Percentiles rank a stretch among this genome's conserved stretches.
These are phyloP conservation scores for Globisporangium camurandrum DNA, from an alignment of 352 stramenopile genomes.

Conservation along the genomic window DNA sequence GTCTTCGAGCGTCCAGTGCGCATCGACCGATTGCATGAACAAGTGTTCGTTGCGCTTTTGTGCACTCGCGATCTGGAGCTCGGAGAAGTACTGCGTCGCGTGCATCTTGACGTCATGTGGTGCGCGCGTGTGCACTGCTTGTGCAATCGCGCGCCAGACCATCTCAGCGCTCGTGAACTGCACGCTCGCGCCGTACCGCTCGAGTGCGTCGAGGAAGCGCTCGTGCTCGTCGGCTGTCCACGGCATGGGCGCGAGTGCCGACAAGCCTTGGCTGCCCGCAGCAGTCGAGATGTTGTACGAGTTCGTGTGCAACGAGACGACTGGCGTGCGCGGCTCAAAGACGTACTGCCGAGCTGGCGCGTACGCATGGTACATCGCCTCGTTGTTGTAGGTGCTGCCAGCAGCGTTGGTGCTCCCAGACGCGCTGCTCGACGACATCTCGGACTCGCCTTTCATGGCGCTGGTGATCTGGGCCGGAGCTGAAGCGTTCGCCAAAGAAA, in stretches of 20 bases:
- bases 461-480: no score
- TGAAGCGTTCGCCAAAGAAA: no score
- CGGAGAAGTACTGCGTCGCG: conserved; percentile 42
- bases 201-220: conserved; percentile 56
- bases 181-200: conserved; percentile 36
- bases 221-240: conserved; percentile 63
- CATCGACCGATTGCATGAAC: conserved; percentile 46
- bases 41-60: conserved; percentile 38
- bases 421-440: no score
- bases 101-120: conserved; percentile 35
- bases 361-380: neutral
- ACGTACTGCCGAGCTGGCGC: neutral
- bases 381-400: neutral
- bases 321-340: conserved; percentile 4
- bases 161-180: conserved; percentile 19
- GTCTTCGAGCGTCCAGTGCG: conserved; percentile 52
- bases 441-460: neutral
- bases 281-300: conserved; percentile 20
- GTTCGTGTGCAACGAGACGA: conserved; percentile 10
- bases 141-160: conserved; percentile 54
- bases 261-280: neutral
- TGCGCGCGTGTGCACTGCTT: conserved; percentile 41
- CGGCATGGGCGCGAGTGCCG: neutral
- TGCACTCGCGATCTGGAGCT: conserved; percentile 33
- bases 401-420: neutral